Base-by-base conservation (phyloP, 805 yeast species). In the Lachancea nothofagi region DNA sequence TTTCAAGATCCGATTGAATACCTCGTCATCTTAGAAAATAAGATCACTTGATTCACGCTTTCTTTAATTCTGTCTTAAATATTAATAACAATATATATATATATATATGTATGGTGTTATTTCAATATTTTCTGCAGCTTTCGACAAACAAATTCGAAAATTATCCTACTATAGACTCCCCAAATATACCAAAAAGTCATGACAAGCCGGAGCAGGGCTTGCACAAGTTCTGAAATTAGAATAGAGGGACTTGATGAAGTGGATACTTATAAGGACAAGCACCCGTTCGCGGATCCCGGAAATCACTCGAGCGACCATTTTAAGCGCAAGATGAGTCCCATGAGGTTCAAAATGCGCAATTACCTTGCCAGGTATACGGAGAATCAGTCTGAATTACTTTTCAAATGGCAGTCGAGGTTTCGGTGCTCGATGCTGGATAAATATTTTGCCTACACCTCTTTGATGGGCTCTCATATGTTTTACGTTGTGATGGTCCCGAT, bases 401-500 rank as follows among this genome's bases (percentile, higher is more conserved):
- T 71, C 7, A 48, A 48, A 3, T 62, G 85, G 43, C 98, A 90
- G 65, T 38, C 51, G 3, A 33, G 42, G 4, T 52, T 67, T 9
- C 67, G 95, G 42, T 57, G 62, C 27, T 69, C 77, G 2, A 36
- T 59, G 13, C 61, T 80, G 37, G 97, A 89, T 62, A 53, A 69
- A 19, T 93, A 83, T 53, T 90, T 90, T 62, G 83, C 94, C 7
- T 77, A 85, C 69, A 75, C 95, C 3, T 96, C 97, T 13, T 80
- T 83, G 51, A 67, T 93, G 46, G 98, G 96, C 0, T 77, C 95
- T 4, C 98, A 90, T 62, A 86, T 96, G 0, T 93, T 93, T 58
- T 90, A 90, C 59, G 95, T 93, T 35, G 59, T 90, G 35, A 78
- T 86, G 78, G 70, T 90, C 26, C 98, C 98, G 0, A 57, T 83